Base-by-base conservation (phyloP, 495 filamentous ascomycete genomes). In the Chaetomium tenue region DNA sequence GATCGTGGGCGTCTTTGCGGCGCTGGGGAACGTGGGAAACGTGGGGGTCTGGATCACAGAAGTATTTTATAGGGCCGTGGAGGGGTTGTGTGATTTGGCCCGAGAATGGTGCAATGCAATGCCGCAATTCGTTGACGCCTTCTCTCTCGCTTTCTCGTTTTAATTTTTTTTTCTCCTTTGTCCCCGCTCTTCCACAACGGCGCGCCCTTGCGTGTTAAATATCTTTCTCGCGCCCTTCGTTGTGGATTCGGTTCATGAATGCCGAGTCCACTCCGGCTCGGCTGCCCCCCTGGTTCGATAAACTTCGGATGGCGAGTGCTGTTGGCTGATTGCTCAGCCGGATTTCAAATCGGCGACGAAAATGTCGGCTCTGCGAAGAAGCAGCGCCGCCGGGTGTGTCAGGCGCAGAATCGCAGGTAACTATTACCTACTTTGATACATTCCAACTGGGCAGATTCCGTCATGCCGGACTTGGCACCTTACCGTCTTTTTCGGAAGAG, bases 281-380 rank as follows among this genome's bases (percentile, higher is more conserved):
- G 28, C 13, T 60, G 58, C 5, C 47, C 46, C 46, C 33, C 52
- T 18, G 59, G 47, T 54, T 55, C 51, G 37, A 54, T 23, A 47
- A 40, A 13, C 13, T 56, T 53, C 60, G 23, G 61, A 57, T 22
- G 61, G 53, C 20, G 23, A 26, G 50, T 39, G 22, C 37, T 2
- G 46, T 33, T 44, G 50, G 50, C 33, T 47, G 61, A 63, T 63
- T 63, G 53, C 61, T 63, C 61, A 57, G 57, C 61, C n/a, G 11
- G 42, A 63, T 63, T 63, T 50, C 52, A 63, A 63, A 63, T 57
- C 50, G 51, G 26, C 25, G 12, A 37, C 39, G 60, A 47, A 63
- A 3, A 11, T 37, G 16, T 15, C 39, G 39, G 51, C n/a, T 8
- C 2, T 18, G 30, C 20, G 39, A 48, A 39, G 25, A 47, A 48